Evolutionary conservation across 176 grass and related monocot genomes (phyloP), one percentile per base, ranked within the genome.

Genomic region (Ampelocalamus luodianensis): DNA sequence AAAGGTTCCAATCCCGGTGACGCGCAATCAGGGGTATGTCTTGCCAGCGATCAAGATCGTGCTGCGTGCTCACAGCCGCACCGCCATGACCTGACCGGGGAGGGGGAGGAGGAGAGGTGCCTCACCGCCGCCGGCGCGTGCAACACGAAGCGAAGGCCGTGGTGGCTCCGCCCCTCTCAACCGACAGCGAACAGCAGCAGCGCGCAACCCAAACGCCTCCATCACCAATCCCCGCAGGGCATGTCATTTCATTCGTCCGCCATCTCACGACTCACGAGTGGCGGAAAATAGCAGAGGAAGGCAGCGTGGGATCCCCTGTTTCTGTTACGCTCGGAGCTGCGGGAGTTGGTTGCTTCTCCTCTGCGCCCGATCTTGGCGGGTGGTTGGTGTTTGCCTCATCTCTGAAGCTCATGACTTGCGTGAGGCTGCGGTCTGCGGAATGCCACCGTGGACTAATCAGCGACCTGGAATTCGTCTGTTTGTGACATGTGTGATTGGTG

Each of bases 321-420:
- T 60, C 64, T 9, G 48, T 49, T 46, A 38, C 12, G 55, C 55
- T 37, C 15, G 8, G 56, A n/a, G 74, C 22, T 60, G 23, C 10
- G n/a, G 58, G 23, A 8, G 56, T 29, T 78, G 4, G 48, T 22
- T 40, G 29, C 74, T 22, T 5, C 50, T 53, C 5, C 51, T 20
- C 63, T 34, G 70, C 36, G 69, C 32, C 56, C 84, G 65, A 78
- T 86, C 83, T 90, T 73, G 79, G 83, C 88, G 88, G 88, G 84
- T 86, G 84, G 88, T 66, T 67, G 65, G 72, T 24, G 83, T 86
- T 86, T 6, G 71, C 88, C 83, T 89, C 83, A 89, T 85, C 82
- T 40, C n/a, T n/a, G 51, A 22, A 68, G 29, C 22, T 5, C 49
- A 69, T 75, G 76, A 10, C 40, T 59, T 76, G 69, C 32, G 32